phyloP scores from a whole-genome alignment of 2,329 filamentous ascomycete genomes.

The Periconia macrospinosa region DNA sequence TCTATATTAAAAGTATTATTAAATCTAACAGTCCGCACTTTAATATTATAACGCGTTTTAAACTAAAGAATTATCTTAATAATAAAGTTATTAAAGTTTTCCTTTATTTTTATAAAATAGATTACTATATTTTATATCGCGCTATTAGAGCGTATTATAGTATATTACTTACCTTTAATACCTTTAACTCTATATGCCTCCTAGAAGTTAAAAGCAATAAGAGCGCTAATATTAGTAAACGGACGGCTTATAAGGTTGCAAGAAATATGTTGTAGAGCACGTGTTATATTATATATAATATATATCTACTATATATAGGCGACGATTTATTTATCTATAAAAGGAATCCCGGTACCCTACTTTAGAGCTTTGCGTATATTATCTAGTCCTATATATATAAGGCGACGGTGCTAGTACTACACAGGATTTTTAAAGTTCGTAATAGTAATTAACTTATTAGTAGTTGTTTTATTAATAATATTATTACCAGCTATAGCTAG shows the following conservation, averaged over 20 bases:
- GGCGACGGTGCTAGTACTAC: neutral
- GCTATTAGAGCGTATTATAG: neutral
- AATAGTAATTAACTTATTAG: neutral
- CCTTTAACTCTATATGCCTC: neutral
- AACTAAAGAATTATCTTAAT: neutral
- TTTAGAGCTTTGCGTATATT: neutral
- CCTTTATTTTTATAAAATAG: neutral
- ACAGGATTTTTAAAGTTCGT: neutral
- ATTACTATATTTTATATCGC: neutral
- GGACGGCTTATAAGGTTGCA: neutral
- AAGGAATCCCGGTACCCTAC: neutral
- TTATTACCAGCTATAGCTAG: no score
- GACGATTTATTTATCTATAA: neutral
- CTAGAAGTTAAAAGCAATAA: neutral
- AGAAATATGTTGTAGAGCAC: neutral
- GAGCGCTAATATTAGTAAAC: neutral
- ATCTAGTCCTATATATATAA: neutral
- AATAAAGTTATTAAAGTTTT: neutral
- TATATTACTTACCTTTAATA: neutral
- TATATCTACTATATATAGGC: neutral
- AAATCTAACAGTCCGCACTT: neutral
- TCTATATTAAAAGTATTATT: neutral
- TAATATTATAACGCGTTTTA: neutral
- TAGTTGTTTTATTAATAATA: no score
- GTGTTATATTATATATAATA: neutral